Base-by-base conservation (phyloP, 768 basidiomycete species). In the Mycena olivaceomarginata region DNA sequence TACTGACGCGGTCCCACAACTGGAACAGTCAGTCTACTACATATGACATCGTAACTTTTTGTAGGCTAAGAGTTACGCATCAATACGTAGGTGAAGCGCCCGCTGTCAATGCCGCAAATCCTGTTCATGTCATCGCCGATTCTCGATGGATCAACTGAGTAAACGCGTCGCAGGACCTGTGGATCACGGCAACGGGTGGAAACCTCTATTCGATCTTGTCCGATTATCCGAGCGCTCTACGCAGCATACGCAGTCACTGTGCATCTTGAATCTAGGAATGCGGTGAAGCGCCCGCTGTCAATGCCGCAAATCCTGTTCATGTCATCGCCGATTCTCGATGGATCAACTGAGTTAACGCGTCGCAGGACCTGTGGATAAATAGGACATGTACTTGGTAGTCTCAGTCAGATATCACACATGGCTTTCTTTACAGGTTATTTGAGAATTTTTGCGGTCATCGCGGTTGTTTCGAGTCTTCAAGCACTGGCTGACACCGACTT, bases 141-240 rank as follows among this genome's bases (percentile, higher is more conserved):
- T 64, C 41, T 64, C 15, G 39, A 64, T 16, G 62, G 62, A 64
- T 64, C 39, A 39, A 64, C 62, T 64, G 62, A 64, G 62, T 64
- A 43, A 64, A 64, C 37, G 62, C 39, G 39, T 41, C 62, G 62
- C 62, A 64, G 39, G 39, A 64, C 25, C 25, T 25, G 31, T 41
- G 62, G 40, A 64, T 64, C n/a, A n/a, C n/a, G n/a, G n/a, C n/a
- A n/a, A n/a, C n/a, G n/a, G n/a, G 48, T 51, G 48, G 48, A 51
- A 51, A 64, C 62, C 62, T 64, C 62, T 64, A 64, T 64, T 64
- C 62, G 62, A 64, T 64, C 62, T 64, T 64, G 62, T 31, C 62
- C 62, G 62, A 64, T 64, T 64, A 64, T 64, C 40, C 62, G 39
- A 64, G 37, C 62, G n/a, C n/a, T n/a, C n/a, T n/a, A n/a, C n/a